Percentiles rank a stretch among this genome's conserved stretches.
Evolutionary conservation across 208 protist species (phyloP).

Genomic region (Angomonas deanei): DNA sequence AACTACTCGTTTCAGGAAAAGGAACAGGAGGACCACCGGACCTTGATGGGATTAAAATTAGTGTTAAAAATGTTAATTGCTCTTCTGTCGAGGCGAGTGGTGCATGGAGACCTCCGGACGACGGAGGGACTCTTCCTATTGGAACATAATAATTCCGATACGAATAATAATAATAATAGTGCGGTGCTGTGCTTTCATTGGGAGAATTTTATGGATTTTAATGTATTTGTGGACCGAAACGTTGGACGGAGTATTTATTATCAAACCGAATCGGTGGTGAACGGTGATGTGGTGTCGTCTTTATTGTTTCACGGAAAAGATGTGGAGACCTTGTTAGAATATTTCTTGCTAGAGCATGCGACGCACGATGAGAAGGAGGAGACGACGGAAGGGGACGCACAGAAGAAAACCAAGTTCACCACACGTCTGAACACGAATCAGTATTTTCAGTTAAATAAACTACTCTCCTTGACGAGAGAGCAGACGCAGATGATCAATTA

Average conservation of each 20-base stretch:
- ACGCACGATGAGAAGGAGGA: no score
- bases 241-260: slow-evolving; percentile 70
- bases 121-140: no score
- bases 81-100: no score
- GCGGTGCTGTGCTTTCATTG: slow-evolving; percentile 71
- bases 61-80: background rate
- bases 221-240: slow-evolving; percentile 85
- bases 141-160: no score
- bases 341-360: slow-evolving; percentile 41
- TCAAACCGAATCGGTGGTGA: slow-evolving; percentile 36
- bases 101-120: no score
- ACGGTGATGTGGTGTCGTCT: no score
- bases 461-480: slow-evolving; percentile 50
- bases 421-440: slow-evolving; percentile 52
- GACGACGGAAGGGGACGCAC: background rate
- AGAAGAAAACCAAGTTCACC: background rate
- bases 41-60: background rate
- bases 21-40: no score
- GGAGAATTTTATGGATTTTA: slow-evolving; percentile 80
- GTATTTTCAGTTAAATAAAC: slow-evolving; percentile 44
- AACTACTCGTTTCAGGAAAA: no score
- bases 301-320: slow-evolving; percentile 52
- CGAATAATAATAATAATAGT: slow-evolving; percentile 8
- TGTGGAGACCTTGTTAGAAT: slow-evolving; percentile 34
- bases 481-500: slow-evolving; percentile 66